Evolutionary conservation across 495 filamentous ascomycete genomes (phyloP).

Genomic region (Rhypophila decipiens): DNA sequence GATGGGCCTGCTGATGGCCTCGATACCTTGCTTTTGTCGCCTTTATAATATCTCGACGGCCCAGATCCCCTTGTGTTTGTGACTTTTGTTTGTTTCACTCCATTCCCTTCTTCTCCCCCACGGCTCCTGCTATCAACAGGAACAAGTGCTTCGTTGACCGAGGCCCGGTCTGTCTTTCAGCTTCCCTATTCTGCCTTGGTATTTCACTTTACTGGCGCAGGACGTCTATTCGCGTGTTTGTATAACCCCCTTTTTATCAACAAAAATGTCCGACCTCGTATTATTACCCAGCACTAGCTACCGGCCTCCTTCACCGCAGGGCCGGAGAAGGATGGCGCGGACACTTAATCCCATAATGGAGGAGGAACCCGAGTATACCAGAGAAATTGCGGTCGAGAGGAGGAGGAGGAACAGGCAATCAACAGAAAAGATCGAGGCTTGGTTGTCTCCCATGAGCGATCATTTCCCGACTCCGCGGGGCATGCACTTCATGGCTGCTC

Average conservation of each 20-base stretch:
- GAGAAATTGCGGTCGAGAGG: slow-evolving; percentile 16
- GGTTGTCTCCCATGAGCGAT: slow-evolving; percentile 52
- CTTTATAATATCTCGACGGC: slow-evolving; percentile 22
- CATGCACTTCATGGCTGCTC: slow-evolving; percentile 50
- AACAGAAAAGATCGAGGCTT: slow-evolving; percentile 44
- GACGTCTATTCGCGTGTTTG: slow-evolving; percentile 27
- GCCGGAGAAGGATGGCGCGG: slow-evolving; percentile 49
- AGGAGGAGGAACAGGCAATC: slow-evolving; percentile 36
- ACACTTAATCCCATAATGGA: slow-evolving; percentile 85
- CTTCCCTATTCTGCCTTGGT: slow-evolving; percentile 19
- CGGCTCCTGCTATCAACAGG: slow-evolving; percentile 23
- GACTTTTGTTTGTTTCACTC: slow-evolving; percentile 11
- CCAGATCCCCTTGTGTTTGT: slow-evolving; percentile 18
- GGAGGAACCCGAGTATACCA: slow-evolving; percentile 51
- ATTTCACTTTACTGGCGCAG: slow-evolving; percentile 33
- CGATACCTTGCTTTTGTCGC: slow-evolving; percentile 6
- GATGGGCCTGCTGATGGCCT: neutral
- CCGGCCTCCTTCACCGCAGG: slow-evolving; percentile 64
- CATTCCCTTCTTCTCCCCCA: slow-evolving; percentile 28
- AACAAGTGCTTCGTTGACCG: slow-evolving; percentile 47
- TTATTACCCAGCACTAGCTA: slow-evolving; percentile 54
- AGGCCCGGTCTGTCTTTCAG: slow-evolving; percentile 39
- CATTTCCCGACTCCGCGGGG: slow-evolving; percentile 57
- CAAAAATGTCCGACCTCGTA: slow-evolving; percentile 49
- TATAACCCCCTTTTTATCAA: slow-evolving; percentile 14